Base-by-base conservation (phyloP, 768 basidiomycete species). In the Brasilioporus rufonigricans region DNA sequence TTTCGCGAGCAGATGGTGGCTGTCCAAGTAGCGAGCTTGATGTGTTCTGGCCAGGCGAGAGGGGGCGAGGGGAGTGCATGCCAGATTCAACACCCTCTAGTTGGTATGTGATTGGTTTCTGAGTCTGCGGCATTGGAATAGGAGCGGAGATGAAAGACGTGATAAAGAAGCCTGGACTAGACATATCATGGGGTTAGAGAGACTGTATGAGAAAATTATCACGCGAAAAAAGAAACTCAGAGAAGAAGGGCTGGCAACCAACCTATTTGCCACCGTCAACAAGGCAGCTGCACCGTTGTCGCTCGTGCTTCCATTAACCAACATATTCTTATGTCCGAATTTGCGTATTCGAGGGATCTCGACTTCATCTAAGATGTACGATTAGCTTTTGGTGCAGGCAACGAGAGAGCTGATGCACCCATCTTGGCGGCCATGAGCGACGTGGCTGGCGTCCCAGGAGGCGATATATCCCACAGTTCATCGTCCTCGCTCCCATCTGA, bases 261-360 rank as follows among this genome's bases (percentile, higher is more conserved):
- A 69, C 67, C 63, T 65, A 18, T 59, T 65, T 46, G 43, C 44
- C 36, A 8, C 46, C 33, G 56, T 58, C 53, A 62, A 49, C 46
- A 67, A 11, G 53, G 52, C 47, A 38, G 48, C 50, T 35, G 48
- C 52, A 41, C 52, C 23, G 14, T 32, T 31, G 38, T 38, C 23
- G 14, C 54, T 54, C 27, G 51, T 19, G 21, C 48, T 32, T 38
- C 27, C 57, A 50, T 56, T 33, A 40, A 43, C 18, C 41, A 38
- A 47, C 23, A 57, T 55, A 49, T 56, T 65, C 54, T 52, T 61
- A 41, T 71, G 46, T 46, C 83, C 80, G 19, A 82, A 74, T 54
- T 74, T 76, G 49, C 75, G 74, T 11, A 71, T 67, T 10, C 83
- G 77, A 5, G 86, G 83, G 29, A 89, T 77, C 45, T 79, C 71